These are phyloP conservation scores for Paecilomyces formosus DNA, from an alignment of 2,329 filamentous ascomycete genomes.

Conservation along the genomic window DNA sequence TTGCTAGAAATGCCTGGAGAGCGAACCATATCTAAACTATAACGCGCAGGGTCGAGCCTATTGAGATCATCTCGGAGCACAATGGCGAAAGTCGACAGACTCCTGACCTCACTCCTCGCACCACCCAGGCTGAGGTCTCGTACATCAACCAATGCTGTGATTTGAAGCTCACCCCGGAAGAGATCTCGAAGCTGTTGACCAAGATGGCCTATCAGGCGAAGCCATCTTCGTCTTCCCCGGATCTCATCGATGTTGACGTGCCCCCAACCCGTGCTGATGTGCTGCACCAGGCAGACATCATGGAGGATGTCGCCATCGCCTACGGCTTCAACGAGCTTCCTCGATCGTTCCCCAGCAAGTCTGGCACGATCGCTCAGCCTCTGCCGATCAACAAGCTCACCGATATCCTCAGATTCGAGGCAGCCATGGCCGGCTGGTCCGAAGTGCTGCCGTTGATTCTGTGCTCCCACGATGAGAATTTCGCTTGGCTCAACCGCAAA, in stretches of 20 bases:
- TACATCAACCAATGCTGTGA: slow-evolving; percentile 94
- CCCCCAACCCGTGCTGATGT: slow-evolving; percentile 90
- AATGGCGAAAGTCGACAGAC: slow-evolving; percentile 76
- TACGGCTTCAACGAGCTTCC: slow-evolving; percentile 98
- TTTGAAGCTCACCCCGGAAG: slow-evolving; percentile 63
- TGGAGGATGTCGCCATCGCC: slow-evolving; percentile 95
- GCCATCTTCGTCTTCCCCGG: slow-evolving; percentile 61
- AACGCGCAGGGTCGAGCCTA: slow-evolving; percentile 62
- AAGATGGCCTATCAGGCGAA: slow-evolving; percentile 85
- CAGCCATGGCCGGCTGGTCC: slow-evolving; percentile 90
- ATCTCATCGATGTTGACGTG: slow-evolving; percentile 72
- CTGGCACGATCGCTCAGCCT: slow-evolving; percentile 77
- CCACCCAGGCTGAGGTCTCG: slow-evolving; percentile 74
- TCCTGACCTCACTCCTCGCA: slow-evolving; percentile 70
- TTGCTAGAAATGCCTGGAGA: not conserved
- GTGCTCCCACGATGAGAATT: slow-evolving; percentile 98
- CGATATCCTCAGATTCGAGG: slow-evolving; percentile 83
- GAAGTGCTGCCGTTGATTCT: slow-evolving; percentile 95
- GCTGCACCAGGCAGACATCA: slow-evolving; percentile 93
- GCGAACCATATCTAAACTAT: not conserved
- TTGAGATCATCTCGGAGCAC: slow-evolving; percentile 87
- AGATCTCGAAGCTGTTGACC: slow-evolving; percentile 70
- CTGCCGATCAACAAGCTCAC: slow-evolving; percentile 88
- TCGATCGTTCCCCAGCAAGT: slow-evolving; percentile 75
- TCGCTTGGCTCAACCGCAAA: slow-evolving; percentile 83